Base-by-base conservation (phyloP, 2,329 filamentous ascomycete genomes). In the Macroventuria anomochaeta region DNA sequence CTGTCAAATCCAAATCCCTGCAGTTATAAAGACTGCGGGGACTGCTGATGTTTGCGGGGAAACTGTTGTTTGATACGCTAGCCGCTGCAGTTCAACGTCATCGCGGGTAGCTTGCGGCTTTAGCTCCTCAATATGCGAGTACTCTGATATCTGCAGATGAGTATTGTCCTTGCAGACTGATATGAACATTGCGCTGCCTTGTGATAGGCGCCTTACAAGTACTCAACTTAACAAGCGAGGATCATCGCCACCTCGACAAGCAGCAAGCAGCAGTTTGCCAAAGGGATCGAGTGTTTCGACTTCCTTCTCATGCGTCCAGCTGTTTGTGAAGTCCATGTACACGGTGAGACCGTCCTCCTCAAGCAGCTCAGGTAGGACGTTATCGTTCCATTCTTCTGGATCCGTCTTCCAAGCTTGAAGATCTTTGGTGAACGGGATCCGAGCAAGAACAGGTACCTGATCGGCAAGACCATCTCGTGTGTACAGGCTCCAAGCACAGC, bases 231-330 rank as follows among this genome's bases (percentile, higher is more conserved):
- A 39, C 38, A 67, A 39, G 8, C 62, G 56, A 11, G 62, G 57
- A 48, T 67, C 66, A 10, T 62, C 59, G 7, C 48, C 43, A 15
- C 65, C 68, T 11, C 58, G 39, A 56, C 68, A 71, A 23, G 67
- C 58, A 33, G 42, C 64, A 26, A 72, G 55, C 46, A 71, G 34
- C 29, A 71, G 21, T 43, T 58, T 68, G 17, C 62, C 61, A 47
- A 64, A 69, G 10, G 59, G 57, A 13, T 58, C 58, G 29, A 71
- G 33, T 29, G 37, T 28, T 3, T 46, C 57, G 18, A 61, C 20
- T 12, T 55, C 46, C 7, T 44, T 40, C 4, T 54, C 59, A 15
- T 32, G 7, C 15, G 44, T 52, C 63, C 65, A 72, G 11, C 8
- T 38, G 5, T 31, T 2, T 2, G 54, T 29, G 28, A 61, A 62